Conservation (phyloP, 441 rosid species). For the Erodium trifolium region DNA sequence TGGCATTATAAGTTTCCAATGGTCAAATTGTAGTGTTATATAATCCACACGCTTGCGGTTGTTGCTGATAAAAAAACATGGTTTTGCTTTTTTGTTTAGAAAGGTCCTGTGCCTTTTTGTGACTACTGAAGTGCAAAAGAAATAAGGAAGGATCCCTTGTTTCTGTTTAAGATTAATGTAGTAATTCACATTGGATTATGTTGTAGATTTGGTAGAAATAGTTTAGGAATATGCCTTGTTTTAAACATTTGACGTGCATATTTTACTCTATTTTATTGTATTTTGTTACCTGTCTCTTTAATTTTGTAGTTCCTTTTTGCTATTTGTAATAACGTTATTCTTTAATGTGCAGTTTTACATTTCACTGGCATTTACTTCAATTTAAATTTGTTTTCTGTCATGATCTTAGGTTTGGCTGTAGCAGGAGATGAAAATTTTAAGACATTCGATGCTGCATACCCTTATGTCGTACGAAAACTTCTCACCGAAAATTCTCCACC, state of each 20-base stretch:
- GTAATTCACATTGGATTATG: neutral
- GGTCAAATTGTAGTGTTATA: neutral
- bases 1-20: neutral
- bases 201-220: neutral
- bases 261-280: neutral
- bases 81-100: neutral
- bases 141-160: neutral
- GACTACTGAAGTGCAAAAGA: neutral
- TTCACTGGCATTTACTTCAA: neutral
- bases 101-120: neutral
- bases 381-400: slow-evolving; percentile 18
- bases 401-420: slow-evolving; percentile 69
- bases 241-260: neutral
- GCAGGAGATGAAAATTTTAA: slow-evolving; percentile 44
- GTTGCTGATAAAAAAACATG: no score
- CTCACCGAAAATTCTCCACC: slow-evolving; percentile 65
- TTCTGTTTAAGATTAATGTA: neutral
- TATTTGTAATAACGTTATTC: neutral
- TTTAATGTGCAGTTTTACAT: neutral
- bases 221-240: slow-evolving; percentile 5
- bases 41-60: neutral
- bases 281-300: neutral
- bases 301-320: slow-evolving; percentile 8
- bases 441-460: slow-evolving; percentile 88
- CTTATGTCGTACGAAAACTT: slow-evolving; percentile 70